These are phyloP conservation scores for Austropuccinia psidii DNA, from an alignment of 1,284 basidiomycete genomes.

Conservation along the genomic window DNA sequence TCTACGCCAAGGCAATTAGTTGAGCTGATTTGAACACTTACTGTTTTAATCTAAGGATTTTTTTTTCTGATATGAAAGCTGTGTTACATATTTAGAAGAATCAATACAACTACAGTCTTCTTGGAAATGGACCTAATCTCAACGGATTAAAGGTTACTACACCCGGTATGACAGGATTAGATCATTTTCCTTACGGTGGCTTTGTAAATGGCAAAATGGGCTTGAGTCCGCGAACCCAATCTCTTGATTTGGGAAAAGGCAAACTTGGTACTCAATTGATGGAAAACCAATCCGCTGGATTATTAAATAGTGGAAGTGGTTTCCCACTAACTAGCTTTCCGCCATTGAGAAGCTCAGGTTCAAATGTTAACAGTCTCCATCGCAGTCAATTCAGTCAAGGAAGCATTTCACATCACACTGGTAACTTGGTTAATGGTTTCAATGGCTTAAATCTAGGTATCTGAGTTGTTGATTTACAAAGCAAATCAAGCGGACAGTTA, in stretches of 20 bases:
- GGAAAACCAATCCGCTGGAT: no score
- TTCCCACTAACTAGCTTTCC: background rate
- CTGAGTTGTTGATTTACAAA: background rate
- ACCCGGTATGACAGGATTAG: conserved; percentile 4
- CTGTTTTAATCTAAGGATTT: background rate
- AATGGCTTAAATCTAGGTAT: conserved; percentile 20
- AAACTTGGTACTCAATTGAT: conserved; percentile 15
- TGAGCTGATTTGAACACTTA: background rate
- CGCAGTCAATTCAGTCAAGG: conserved; percentile 26
- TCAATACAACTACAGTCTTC: background rate
- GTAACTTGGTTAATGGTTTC: conserved; percentile 20
- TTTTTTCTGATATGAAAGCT: background rate
- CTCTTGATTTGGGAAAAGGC: conserved; percentile 19
- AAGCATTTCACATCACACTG: background rate
- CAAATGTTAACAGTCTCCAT: background rate
- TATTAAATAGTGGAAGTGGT: background rate
- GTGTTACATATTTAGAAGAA: background rate
- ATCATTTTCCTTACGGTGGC: conserved; percentile 17
- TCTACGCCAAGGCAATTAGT: conserved; percentile 9
- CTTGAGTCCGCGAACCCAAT: conserved; percentile 34
- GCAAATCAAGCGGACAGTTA: background rate
- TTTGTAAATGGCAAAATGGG: conserved; percentile 23
- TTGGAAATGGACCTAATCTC: background rate
- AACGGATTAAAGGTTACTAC: background rate
- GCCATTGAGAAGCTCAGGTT: background rate